Evolutionary conservation across 495 filamentous ascomycete genomes (phyloP).

Genomic region (Penicillium pulvis): DNA sequence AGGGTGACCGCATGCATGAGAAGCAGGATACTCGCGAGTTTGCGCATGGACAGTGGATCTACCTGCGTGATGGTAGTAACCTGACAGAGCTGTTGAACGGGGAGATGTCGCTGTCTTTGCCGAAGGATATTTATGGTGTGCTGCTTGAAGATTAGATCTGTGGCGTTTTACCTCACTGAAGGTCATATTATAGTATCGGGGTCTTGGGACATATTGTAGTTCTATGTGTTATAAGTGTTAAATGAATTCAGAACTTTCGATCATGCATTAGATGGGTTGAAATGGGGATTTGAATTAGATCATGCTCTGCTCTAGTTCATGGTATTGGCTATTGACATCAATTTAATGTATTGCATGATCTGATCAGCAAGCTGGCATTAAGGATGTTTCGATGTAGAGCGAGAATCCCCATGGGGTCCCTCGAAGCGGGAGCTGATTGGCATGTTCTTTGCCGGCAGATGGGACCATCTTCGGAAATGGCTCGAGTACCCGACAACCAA

Average conservation of each 20-base stretch:
- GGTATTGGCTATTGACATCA: neutral
- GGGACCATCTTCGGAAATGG: neutral
- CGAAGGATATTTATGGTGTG: constrained; percentile 42
- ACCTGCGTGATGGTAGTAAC: constrained; percentile 75
- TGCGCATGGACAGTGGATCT: constrained; percentile 71
- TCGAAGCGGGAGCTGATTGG: neutral
- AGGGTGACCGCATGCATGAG: constrained; percentile 67
- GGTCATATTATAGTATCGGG: neutral
- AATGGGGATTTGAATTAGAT: neutral
- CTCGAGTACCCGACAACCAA: neutral
- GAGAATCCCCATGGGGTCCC: neutral
- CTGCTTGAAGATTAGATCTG: constrained; percentile 7
- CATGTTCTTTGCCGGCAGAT: neutral
- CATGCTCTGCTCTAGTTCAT: neutral
- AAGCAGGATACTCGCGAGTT: constrained; percentile 68
- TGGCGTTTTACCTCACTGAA: neutral
- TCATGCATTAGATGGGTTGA: neutral
- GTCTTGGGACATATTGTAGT: constrained; percentile 11
- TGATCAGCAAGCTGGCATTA: neutral
- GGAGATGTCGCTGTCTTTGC: constrained; percentile 59
- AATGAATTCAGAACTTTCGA: neutral
- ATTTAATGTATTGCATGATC: neutral
- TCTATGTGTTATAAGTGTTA: constrained; percentile 1
- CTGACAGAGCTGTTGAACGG: constrained; percentile 67
- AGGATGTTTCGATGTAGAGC: neutral